phyloP scores from a whole-genome alignment of 495 filamentous ascomycete genomes.

The Chaetomium fimeti region DNA sequence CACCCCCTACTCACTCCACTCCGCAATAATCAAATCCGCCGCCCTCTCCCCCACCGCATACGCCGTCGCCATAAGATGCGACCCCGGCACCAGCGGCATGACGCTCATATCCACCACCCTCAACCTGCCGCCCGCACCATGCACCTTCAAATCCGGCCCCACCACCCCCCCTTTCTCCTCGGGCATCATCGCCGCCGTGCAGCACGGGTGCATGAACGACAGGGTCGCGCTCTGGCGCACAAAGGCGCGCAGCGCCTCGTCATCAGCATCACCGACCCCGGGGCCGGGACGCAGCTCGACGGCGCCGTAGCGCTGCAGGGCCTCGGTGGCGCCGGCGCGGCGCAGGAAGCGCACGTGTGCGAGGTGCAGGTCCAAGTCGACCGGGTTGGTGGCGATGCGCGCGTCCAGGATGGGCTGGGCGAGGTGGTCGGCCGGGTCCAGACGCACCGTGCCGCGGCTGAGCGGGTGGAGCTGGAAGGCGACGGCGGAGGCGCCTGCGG shows the following conservation, averaged over 20 bases:
- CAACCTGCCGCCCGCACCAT: too few relatives aligned
- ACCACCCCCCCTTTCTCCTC: conserved; percentile 50
- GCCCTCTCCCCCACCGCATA: conserved; percentile 25
- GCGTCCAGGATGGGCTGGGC: conserved; percentile 34
- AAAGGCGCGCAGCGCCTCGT: neutral
- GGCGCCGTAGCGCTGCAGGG: conserved; percentile 20
- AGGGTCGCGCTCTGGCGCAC: neutral
- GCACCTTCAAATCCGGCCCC: conserved; percentile 28
- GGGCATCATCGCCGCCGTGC: conserved; percentile 57
- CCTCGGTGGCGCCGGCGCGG: conserved; percentile 23
- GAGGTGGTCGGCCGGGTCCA: conserved; percentile 37
- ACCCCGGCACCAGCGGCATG: conserved; percentile 50
- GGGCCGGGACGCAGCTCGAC: conserved; percentile 6
- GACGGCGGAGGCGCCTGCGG: conserved; percentile 16
- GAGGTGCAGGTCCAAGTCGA: conserved; percentile 33
- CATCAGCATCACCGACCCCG: neutral
- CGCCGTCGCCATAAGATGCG: conserved; percentile 19
- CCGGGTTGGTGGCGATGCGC: conserved; percentile 33
- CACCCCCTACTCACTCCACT: too few relatives aligned
- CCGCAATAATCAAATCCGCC: conserved; percentile 52
- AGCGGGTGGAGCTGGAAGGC: conserved; percentile 35
- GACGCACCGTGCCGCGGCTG: conserved; percentile 35
- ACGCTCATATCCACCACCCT: conserved; percentile 7
- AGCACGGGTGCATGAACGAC: conserved; percentile 32
- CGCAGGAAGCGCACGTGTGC: conserved; percentile 26